Evolutionary conservation across 495 filamentous ascomycete genomes (phyloP).

Genomic region (Penicillium robsamsonii): DNA sequence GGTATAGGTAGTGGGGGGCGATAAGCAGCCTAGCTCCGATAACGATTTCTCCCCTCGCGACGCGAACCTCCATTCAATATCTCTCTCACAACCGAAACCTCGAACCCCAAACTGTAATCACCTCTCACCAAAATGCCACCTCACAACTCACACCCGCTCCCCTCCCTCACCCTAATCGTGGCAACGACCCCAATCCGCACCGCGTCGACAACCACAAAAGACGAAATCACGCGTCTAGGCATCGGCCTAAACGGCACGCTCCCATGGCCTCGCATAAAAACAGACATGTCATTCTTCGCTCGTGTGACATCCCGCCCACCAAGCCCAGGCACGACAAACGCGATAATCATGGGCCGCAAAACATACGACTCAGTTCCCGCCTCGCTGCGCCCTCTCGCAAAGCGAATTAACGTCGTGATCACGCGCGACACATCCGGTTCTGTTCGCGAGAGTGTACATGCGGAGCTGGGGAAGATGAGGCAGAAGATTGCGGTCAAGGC

Average conservation of each 20-base stretch:
- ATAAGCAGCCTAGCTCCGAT: slow-evolving; percentile 1
- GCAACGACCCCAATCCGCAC: slow-evolving; percentile 41
- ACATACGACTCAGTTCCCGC: slow-evolving; percentile 86
- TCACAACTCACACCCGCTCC: slow-evolving; percentile 16
- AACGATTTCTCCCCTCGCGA: slow-evolving; percentile 6
- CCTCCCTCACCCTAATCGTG: slow-evolving; percentile 43
- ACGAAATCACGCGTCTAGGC: slow-evolving; percentile 61
- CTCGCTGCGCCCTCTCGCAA: slow-evolving; percentile 73
- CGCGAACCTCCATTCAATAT: neutral
- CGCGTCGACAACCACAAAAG: slow-evolving; percentile 32
- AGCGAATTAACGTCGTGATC: slow-evolving; percentile 75
- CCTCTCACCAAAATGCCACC: slow-evolving; percentile 23
- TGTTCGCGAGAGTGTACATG: slow-evolving; percentile 27
- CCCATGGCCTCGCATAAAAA: slow-evolving; percentile 83
- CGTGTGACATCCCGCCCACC: slow-evolving; percentile 74
- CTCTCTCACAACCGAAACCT: neutral
- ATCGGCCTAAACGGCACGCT: slow-evolving; percentile 79
- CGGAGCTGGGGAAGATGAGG: slow-evolving; percentile 23
- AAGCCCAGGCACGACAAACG: slow-evolving; percentile 52
- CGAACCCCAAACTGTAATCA: neutral
- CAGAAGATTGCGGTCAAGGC: slow-evolving; percentile 22
- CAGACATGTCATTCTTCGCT: slow-evolving; percentile 93
- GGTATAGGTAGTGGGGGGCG: neutral
- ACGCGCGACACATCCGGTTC: slow-evolving; percentile 45
- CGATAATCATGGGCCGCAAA: slow-evolving; percentile 95